Base-by-base conservation (phyloP, 2,329 filamentous ascomycete species). In the Aureobasidium sp. region DNA sequence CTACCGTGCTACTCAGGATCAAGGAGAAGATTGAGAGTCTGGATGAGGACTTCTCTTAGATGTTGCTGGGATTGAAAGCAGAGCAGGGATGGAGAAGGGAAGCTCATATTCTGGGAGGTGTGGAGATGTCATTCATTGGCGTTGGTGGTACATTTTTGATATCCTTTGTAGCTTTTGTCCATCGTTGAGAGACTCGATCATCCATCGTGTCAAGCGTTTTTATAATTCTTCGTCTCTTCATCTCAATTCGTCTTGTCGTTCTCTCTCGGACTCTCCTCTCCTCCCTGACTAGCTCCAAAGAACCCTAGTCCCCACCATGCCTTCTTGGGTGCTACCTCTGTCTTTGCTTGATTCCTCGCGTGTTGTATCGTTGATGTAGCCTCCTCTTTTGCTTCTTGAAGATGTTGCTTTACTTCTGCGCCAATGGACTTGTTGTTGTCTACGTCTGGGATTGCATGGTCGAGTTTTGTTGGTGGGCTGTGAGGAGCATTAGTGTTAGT, bases 21-120 rank as follows among this genome's bases (percentile, higher is more conserved):
- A 97, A 97, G 86, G 86, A 87, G 69, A 81, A 81, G 59, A 95
- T 96, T 69, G 88, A 93, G 76, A 82, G 85, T 71, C 79, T 81
- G 66, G 84, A 79, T 44, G 86, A 88, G 66, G 86, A 89, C 69
- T 89, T 88, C 69, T 86, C 86, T 65, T 89, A 75, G 49, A 27
- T 8, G 8, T 4, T 27, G 15, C 8, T 15, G 13, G 37, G 21
- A 11, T 15, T 1, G n/a, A 25, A 8, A 5, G 37, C 2, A 34
- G 9, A 34, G 32, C 21, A 34, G 21, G 21, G 21, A 34, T 11
- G 32, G 10, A 34, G 10, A 5, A 21, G 9, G n/a, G n/a, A 25
- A 10, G n/a, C n/a, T 21, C 3, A 16, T 3, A 30, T 30, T 8
- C 27, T 32, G 34, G 15, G 13, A 44, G 27, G 49, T 5, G 13